Evolutionary conservation across 2,329 filamentous ascomycete species (phyloP), one percentile per base, ranked within the genome.

Genomic region (Juglanconis oblonga): DNA sequence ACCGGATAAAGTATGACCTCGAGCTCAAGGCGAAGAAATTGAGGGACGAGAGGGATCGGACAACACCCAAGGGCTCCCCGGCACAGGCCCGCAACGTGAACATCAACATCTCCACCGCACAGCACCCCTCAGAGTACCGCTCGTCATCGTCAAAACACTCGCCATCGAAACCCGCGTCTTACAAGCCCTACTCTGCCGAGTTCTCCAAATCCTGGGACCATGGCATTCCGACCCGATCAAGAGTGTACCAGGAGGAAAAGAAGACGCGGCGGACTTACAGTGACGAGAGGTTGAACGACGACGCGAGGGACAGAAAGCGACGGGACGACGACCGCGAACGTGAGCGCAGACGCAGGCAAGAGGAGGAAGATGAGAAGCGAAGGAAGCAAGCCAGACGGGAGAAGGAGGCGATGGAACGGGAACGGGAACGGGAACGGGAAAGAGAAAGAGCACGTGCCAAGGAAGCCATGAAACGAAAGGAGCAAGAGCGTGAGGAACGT

Each of bases 1-100:
- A 88, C 71, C 82, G 91, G 62, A 75, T 79, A 61, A 86, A 87
- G 66, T 97, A 97, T 73, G 92, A 98, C 74, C 87, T 92, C 55
- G 83, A 88, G 70, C 80, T 89, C 63, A 86, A 81, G 68, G 74
- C 93, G 64, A 85, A 84, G 54, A 85, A 88, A 71, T 76, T 91
- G 68, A 83, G 83, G 70, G 85, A 84, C 73, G 75, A 83, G 66
- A 69, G 77, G 64, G 68, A 69, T 55, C 74, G 77, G 67, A 72
- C 72, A 64, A 76, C 79, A 67, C 68, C 75, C 62, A 77, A 77
- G 60, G 72, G 74, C 3, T 77, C 81, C 0, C 71, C 80, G 11
- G 67, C 70, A 56, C 66, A 69, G 68, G 4, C 50, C 14, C 61
- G 65, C 47, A 65, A 80, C 66, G 70, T 61, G 61, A 67, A 74